Conservation (phyloP, 495 filamentous ascomycete genomes). For the Chaetomium cochliodes region DNA sequence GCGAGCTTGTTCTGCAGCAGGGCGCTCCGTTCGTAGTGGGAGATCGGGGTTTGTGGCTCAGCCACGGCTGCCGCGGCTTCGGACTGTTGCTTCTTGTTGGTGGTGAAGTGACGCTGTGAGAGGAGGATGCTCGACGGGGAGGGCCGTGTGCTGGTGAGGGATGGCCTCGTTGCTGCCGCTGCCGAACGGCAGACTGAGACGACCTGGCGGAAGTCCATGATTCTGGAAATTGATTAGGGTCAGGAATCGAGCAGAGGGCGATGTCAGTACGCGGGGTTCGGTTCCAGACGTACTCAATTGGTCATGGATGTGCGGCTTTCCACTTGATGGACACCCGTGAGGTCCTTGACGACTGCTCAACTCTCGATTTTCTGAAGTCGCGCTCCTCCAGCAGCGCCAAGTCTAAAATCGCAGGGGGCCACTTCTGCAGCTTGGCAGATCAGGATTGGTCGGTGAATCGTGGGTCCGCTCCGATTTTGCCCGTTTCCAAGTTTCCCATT, state of each 20-base stretch:
- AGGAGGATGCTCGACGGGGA: slow-evolving; percentile 19
- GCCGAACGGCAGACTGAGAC: slow-evolving; percentile 33
- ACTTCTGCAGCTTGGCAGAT: slow-evolving; percentile 3
- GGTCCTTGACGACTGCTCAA: background rate
- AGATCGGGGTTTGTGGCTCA: background rate
- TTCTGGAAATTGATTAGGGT: slow-evolving; percentile 10
- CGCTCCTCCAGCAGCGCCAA: slow-evolving; percentile 13
- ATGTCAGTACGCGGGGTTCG: background rate
- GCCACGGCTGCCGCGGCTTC: slow-evolving; percentile 7
- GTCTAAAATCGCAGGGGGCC: slow-evolving; percentile 10
- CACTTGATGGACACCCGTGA: background rate
- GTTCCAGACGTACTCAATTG: slow-evolving; percentile 22
- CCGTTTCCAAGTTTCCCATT: background rate
- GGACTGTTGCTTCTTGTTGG: slow-evolving; percentile 11
- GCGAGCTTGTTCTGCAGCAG: slow-evolving; percentile 1
- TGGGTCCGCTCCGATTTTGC: slow-evolving; percentile 20
- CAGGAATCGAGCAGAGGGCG: background rate
- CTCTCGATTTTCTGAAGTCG: slow-evolving; percentile 22
- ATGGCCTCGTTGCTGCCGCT: slow-evolving; percentile 25
- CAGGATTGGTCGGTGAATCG: slow-evolving; percentile 9
- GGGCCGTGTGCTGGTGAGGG: slow-evolving; percentile 15
- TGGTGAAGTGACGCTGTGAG: slow-evolving; percentile 16
- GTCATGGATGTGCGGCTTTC: slow-evolving; percentile 17
- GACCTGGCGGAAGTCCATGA: slow-evolving; percentile 34
- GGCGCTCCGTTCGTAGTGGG: background rate